phyloP scores from a whole-genome alignment of 2,329 filamentous ascomycete species.

The Colletotrichum sojae region DNA sequence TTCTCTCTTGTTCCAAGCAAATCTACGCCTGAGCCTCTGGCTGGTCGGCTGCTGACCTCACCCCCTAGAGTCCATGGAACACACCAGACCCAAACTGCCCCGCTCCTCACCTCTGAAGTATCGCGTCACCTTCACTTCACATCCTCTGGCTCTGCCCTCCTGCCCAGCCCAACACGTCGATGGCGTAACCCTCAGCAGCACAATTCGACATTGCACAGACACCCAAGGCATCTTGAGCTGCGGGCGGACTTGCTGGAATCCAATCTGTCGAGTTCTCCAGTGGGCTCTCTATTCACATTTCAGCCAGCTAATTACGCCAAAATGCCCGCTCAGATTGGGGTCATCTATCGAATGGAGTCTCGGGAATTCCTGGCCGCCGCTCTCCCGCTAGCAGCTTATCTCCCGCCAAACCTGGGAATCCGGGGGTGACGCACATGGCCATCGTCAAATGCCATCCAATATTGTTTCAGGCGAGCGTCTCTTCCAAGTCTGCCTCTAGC shows the following conservation, averaged over 20 bases:
- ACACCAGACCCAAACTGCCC: constrained; percentile 13
- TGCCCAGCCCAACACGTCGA: constrained; percentile 22
- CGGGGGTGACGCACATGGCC: constrained; percentile 9
- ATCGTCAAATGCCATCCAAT: constrained; percentile 26
- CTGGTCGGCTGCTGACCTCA: constrained; percentile 18
- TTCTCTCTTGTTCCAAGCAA: constrained; percentile 37
- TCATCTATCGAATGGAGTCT: background rate
- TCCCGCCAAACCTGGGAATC: constrained; percentile 21
- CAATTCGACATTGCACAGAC: constrained; percentile 25
- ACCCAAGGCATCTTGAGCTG: background rate
- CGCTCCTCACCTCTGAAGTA: constrained; percentile 21
- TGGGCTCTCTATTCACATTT: background rate
- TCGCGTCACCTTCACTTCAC: constrained; percentile 23
- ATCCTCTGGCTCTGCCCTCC: background rate
- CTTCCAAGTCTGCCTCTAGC: constrained; percentile 5
- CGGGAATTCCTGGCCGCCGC: constrained; percentile 23
- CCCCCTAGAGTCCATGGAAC: constrained; percentile 18
- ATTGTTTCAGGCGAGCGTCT: constrained; percentile 18
- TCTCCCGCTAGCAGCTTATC: constrained; percentile 32
- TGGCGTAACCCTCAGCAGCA: constrained; percentile 28
- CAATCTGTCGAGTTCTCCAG: background rate
- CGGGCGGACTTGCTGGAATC: constrained; percentile 8
- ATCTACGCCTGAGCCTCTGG: constrained; percentile 32
- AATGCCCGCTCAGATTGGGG: constrained; percentile 12
- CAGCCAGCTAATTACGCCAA: constrained; percentile 19